Evolutionary conservation across 1,139 yeast genomes (phyloP).

Genomic region (Pichia sp.): DNA sequence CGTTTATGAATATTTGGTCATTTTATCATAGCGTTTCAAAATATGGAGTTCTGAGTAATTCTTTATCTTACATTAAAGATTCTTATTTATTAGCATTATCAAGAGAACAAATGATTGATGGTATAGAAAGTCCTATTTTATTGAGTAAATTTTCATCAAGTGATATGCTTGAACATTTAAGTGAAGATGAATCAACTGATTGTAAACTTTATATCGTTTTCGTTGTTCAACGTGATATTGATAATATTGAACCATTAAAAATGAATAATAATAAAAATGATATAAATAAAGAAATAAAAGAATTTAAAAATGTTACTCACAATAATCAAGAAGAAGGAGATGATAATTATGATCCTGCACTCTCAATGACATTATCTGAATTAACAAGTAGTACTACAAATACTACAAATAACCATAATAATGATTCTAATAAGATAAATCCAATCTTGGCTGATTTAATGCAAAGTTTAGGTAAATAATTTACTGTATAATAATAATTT

Average conservation of each 20-base stretch:
- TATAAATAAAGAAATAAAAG: not conserved
- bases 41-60: slow-evolving; percentile 52
- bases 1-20: slow-evolving; percentile 45
- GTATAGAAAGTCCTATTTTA: slow-evolving; percentile 10
- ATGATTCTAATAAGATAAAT: not conserved
- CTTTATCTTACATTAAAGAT: slow-evolving; percentile 53
- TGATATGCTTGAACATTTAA: slow-evolving; percentile 9
- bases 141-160: slow-evolving; percentile 13
- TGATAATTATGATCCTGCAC: slow-evolving; percentile 13
- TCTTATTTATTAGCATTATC: slow-evolving; percentile 50
- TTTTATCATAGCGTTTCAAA: slow-evolving; percentile 30
- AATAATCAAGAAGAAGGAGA: slow-evolving; percentile 2
- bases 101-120: slow-evolving; percentile 22
- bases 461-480: not conserved
- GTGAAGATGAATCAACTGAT: slow-evolving; percentile 1
- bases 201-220: slow-evolving; percentile 17
- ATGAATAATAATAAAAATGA: not conserved
- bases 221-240: slow-evolving; percentile 16
- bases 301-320: not conserved
- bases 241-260: slow-evolving; percentile 1
- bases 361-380: slow-evolving; percentile 5
- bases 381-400: not conserved
- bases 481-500: too few relatives aligned
- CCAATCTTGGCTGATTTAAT: slow-evolving; percentile 1
- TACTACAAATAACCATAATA: not conserved